Evolutionary conservation across 306 rosid species (phyloP).

Genomic region (Prinsepia uniflora): DNA sequence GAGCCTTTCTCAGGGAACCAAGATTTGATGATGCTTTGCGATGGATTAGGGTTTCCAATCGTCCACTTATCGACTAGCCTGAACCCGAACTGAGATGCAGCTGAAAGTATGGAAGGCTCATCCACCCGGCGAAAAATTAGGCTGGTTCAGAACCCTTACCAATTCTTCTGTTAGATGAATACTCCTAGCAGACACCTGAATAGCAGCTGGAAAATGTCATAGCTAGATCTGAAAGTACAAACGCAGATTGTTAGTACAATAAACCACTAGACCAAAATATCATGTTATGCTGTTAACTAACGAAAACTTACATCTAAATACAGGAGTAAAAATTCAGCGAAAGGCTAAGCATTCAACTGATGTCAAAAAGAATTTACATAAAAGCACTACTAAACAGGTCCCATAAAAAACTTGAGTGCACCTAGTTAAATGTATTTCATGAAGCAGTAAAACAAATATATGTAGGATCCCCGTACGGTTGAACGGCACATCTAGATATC

Average conservation of each 20-base stretch:
- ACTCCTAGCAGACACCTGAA: conserved; percentile 65
- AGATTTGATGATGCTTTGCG: conserved; percentile 38
- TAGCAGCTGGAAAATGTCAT: conserved; percentile 72
- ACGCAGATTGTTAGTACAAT: conserved; percentile 9
- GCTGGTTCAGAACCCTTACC: conserved; percentile 29
- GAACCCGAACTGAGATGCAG: conserved; percentile 59
- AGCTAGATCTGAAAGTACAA: conserved; percentile 41
- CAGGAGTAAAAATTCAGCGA: not conserved
- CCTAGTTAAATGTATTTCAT: too few species aligned
- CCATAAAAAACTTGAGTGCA: not conserved
- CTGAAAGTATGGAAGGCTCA: conserved; percentile 64
- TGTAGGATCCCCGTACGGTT: too few species aligned
- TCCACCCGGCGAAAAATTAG: conserved; percentile 68
- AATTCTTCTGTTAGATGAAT: conserved; percentile 34
- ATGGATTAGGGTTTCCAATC: conserved; percentile 25
- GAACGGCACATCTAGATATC: not conserved
- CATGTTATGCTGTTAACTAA: not conserved
- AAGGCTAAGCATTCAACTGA: not conserved
- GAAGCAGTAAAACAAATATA: too few species aligned
- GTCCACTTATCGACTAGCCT: conserved; percentile 71
- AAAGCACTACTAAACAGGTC: not conserved
- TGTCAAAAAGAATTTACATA: not conserved
- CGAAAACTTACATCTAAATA: not conserved
- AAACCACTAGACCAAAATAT: not conserved
- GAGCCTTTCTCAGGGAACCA: conserved; percentile 59